Evolutionary conservation across 768 basidiomycete species (phyloP).

Genomic region (Leccinum boreale): DNA sequence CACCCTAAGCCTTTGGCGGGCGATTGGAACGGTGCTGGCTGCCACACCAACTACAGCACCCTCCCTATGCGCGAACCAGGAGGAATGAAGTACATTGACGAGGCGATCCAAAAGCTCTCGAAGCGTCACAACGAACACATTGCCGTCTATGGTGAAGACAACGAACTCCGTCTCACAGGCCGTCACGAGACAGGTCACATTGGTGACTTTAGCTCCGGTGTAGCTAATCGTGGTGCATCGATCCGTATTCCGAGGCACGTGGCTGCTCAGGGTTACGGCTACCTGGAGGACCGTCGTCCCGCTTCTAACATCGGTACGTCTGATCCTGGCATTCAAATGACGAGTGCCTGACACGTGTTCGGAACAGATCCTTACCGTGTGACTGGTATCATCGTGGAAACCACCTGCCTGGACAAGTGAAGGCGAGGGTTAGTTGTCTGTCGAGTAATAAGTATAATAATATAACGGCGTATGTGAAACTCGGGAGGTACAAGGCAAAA

Average conservation of each 20-base stretch:
- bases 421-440: background rate
- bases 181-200: conserved; percentile 98
- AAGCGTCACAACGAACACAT: conserved; percentile 94
- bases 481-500: conserved; percentile 11
- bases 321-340: background rate
- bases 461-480: background rate
- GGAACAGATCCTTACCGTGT: conserved; percentile 89
- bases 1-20: conserved; percentile 97
- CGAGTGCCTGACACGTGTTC: conserved; percentile 3
- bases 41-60: conserved; percentile 98
- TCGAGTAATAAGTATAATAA: conserved; percentile 10
- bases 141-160: conserved; percentile 97
- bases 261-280: conserved; percentile 88
- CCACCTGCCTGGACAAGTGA: conserved; percentile 69
- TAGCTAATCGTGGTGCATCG: conserved; percentile 96
- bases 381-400: conserved; percentile 85
- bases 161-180: conserved; percentile 93
- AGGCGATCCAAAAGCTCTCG: conserved; percentile 89
- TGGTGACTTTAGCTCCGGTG: conserved; percentile 85
- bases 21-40: conserved; percentile 99
- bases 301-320: conserved; percentile 95
- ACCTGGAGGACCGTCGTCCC: conserved; percentile 94
- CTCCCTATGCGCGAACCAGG: conserved; percentile 90
- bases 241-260: conserved; percentile 96
- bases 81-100: conserved; percentile 90